Evolutionary conservation across 2,329 filamentous ascomycete genomes (phyloP).

Genomic region (Colletotrichum horii): DNA sequence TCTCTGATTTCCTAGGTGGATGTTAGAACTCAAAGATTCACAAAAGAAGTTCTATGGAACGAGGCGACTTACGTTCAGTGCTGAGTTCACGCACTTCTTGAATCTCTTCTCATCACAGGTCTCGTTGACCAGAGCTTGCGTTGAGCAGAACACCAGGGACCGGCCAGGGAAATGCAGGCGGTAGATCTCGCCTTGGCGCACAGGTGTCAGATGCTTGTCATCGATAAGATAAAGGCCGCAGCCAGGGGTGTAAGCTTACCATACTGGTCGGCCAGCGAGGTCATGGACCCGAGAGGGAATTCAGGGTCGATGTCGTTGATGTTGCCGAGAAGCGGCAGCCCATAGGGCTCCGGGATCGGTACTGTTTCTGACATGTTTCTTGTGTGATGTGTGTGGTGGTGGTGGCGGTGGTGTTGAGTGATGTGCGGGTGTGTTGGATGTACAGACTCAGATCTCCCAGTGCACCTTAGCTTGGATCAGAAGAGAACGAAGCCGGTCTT

Average conservation of each 20-base stretch:
- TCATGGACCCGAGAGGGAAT: constrained; percentile 61
- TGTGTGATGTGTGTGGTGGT: neutral
- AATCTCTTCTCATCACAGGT: constrained; percentile 71
- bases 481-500: neutral
- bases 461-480: neutral
- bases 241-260: constrained; percentile 45
- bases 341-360: constrained; percentile 51
- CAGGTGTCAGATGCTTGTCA: neutral
- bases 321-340: constrained; percentile 71
- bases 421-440: neutral
- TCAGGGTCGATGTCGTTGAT: constrained; percentile 65
- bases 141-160: constrained; percentile 56
- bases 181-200: constrained; percentile 60
- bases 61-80: constrained; percentile 35
- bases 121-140: constrained; percentile 64
- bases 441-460: neutral
- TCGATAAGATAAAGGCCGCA: neutral
- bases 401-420: neutral
- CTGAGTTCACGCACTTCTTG: constrained; percentile 57
- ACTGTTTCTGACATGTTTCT: constrained; percentile 17
- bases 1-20: constrained; percentile 56
- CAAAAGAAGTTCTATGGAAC: neutral
- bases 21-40: neutral
- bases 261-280: constrained; percentile 67
- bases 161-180: constrained; percentile 57